phyloP scores from a whole-genome alignment of 2,329 filamentous ascomycete species.

The Didymella arachidicola region DNA sequence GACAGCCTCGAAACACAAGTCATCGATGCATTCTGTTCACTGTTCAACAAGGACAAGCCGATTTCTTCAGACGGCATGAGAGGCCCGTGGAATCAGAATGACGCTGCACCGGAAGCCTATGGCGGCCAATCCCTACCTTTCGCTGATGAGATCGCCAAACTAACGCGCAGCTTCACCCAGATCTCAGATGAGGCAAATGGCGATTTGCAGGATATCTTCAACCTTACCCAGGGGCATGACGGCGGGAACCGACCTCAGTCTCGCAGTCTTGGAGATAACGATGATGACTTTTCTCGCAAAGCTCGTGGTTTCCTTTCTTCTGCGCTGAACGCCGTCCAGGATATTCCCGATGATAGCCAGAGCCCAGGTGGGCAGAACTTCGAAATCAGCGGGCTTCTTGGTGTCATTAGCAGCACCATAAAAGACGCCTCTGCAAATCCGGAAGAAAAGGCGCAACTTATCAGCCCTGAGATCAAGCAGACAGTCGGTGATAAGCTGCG shows the following conservation, averaged over 20 bases:
- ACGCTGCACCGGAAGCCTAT: slow-evolving; percentile 40
- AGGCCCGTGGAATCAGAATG: slow-evolving; percentile 35
- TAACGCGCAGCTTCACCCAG: slow-evolving; percentile 41
- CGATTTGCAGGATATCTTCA: slow-evolving; percentile 41
- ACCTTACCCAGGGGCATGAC: slow-evolving; percentile 33
- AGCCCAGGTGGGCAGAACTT: slow-evolving; percentile 26
- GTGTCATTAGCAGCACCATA: slow-evolving; percentile 38
- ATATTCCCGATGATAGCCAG: slow-evolving; percentile 33
- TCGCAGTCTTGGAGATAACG: slow-evolving; percentile 11
- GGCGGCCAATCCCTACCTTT: slow-evolving; percentile 41
- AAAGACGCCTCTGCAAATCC: slow-evolving; percentile 41
- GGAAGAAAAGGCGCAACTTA: slow-evolving; percentile 41
- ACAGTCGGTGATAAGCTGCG: slow-evolving; percentile 39
- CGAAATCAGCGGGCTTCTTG: slow-evolving; percentile 39
- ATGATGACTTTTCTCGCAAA: slow-evolving; percentile 27
- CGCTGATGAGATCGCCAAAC: slow-evolving; percentile 40
- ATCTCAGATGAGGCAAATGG: slow-evolving; percentile 39
- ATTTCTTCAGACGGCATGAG: slow-evolving; percentile 27
- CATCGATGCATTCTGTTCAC: slow-evolving; percentile 39
- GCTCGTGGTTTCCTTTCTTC: slow-evolving; percentile 38
- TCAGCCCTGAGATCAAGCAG: slow-evolving; percentile 43
- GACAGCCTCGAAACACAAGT: slow-evolving; percentile 43
- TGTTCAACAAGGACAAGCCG: slow-evolving; percentile 35
- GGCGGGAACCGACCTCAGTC: slow-evolving; percentile 26
- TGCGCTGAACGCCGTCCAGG: slow-evolving; percentile 37